phyloP scores from a whole-genome alignment of 768 basidiomycete species.

The Leccinum longicurvipes region DNA sequence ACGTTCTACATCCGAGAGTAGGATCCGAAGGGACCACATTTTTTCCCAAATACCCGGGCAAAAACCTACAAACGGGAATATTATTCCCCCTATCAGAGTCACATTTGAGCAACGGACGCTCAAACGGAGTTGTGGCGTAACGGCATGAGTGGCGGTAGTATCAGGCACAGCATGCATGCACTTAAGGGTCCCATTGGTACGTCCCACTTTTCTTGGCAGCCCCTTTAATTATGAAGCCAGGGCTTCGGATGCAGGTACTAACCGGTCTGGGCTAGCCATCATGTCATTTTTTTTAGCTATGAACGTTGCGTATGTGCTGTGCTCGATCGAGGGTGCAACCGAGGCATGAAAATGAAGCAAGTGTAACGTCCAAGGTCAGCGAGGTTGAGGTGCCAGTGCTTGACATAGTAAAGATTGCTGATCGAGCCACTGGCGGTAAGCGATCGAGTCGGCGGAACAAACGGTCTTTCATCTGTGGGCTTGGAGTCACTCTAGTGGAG shows the following conservation, averaged over 20 bases:
- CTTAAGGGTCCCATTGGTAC: not conserved
- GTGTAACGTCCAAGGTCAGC: not conserved
- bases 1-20: not conserved
- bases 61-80: not conserved
- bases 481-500: not conserved
- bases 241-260: not conserved
- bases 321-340: not conserved
- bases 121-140: not conserved
- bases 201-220: constrained; percentile 7
- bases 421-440: constrained; percentile 2
- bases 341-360: not conserved
- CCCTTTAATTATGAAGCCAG: not conserved
- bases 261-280: not conserved
- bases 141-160: not conserved
- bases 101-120: not conserved
- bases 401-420: not conserved
- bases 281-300: not conserved
- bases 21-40: not conserved
- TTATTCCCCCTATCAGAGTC: not conserved
- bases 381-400: not conserved
- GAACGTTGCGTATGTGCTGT: not conserved
- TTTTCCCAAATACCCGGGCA: not conserved
- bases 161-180: constrained; percentile 1
- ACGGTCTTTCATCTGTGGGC: not conserved
- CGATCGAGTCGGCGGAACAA: constrained; percentile 1